Evolutionary conservation across 345 rosid species (phyloP).

Genomic region (Ceriops decandra): DNA sequence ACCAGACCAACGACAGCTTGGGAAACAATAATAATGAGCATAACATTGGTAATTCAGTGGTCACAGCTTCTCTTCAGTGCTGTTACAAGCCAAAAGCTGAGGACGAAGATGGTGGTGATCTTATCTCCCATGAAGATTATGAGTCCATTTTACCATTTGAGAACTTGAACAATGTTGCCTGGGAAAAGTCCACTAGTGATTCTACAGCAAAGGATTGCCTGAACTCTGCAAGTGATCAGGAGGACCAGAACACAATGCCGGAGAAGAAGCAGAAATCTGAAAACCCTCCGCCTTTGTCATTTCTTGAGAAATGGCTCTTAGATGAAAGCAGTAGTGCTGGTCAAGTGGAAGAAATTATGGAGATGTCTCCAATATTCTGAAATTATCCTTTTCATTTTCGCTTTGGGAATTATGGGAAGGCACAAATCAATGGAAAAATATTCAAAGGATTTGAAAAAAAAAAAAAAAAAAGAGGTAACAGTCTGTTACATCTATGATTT

Average conservation of each 20-base stretch:
- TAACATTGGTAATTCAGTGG: slow-evolving; percentile 18
- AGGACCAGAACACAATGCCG: slow-evolving; percentile 5
- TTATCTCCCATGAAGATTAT: slow-evolving; percentile 48
- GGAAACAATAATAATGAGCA: background rate
- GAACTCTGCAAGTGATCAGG: slow-evolving; percentile 19
- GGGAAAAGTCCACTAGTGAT: slow-evolving; percentile 39
- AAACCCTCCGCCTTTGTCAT: slow-evolving; percentile 57
- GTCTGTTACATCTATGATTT: background rate
- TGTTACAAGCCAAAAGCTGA: slow-evolving; percentile 35
- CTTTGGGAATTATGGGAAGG: background rate
- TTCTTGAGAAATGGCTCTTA: slow-evolving; percentile 95
- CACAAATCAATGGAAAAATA: background rate
- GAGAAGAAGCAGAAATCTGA: slow-evolving; percentile 32
- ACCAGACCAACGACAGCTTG: background rate
- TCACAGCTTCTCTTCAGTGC: slow-evolving; percentile 8
- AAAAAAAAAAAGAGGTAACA: slow-evolving; percentile 7
- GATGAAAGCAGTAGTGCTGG: slow-evolving; percentile 48
- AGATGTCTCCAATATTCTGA: slow-evolving; percentile 41
- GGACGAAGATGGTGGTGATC: slow-evolving; percentile 37
- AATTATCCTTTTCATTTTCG: background rate
- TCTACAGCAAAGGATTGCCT: slow-evolving; percentile 22
- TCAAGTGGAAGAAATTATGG: slow-evolving; percentile 27
- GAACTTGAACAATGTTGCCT: slow-evolving; percentile 38
- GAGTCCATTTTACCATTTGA: slow-evolving; percentile 58
- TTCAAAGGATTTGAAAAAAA: background rate